Percentiles rank a stretch among this genome's conserved stretches.
Evolutionary conservation across 257 asterid species (phyloP).

Genomic region (Mitragyna speciosa): DNA sequence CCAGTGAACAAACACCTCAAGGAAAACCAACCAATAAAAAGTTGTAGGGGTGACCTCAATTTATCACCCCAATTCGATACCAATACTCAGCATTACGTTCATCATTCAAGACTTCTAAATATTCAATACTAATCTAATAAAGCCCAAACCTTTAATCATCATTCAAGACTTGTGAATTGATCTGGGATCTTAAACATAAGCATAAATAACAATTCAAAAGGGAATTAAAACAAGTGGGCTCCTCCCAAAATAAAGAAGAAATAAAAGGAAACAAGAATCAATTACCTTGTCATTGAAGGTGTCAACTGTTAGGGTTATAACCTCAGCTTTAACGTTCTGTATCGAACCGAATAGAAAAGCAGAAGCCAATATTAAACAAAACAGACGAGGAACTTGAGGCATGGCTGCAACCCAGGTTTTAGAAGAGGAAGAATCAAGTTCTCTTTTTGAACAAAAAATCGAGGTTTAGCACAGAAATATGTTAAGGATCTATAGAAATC

Average conservation of each 20-base stretch:
- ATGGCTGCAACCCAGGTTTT: background rate
- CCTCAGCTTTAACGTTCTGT: conserved; percentile 60
- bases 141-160: background rate
- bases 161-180: conserved; percentile 1
- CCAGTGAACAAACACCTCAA: background rate
- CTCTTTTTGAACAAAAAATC: background rate
- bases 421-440: background rate
- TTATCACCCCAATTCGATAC: background rate
- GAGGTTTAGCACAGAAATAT: no score
- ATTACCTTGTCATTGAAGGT: conserved; percentile 84
- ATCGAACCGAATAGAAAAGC: conserved; percentile 37
- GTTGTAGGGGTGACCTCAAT: background rate
- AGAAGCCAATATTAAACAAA: conserved; percentile 28
- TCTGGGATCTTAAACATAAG: conserved; percentile 12
- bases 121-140: no score
- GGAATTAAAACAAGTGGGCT: background rate
- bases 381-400: conserved; percentile 1
- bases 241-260: background rate
- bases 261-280: background rate
- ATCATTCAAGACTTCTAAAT: background rate
- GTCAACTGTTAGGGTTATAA: conserved; percentile 70
- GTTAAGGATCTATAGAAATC: no score
- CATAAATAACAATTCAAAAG: background rate
- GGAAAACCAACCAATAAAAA: background rate
- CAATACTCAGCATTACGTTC: no score